Base-by-base conservation (phyloP, 805 yeast genomes). In the Candida tibetensis region DNA sequence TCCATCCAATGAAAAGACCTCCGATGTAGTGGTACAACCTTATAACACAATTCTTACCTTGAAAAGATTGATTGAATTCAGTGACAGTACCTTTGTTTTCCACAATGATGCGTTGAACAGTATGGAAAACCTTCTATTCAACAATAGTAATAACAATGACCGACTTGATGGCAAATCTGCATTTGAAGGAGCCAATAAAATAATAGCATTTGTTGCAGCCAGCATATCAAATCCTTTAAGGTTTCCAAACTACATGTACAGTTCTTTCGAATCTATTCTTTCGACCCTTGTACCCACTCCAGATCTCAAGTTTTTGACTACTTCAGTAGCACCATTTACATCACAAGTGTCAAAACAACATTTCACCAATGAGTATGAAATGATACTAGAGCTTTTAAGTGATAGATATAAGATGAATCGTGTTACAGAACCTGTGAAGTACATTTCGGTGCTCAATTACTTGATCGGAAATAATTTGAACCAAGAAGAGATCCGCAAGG, bases 21-120 rank as follows among this genome's bases (percentile, higher is more conserved):
- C 95, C 1, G 98, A 91, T 51, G 97, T 90, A n/a, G 98, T 95
- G 14, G 96, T 95, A 4, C 98, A 93, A 57, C 98, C 99, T 0
- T 93, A 93, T 62, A 93, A 93, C 58, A 82, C 95, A 0, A 72
- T 93, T 15, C 64, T 93, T 37, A 82, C 99, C 0, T 69, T 95
- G 49, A 79, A 81, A 56, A 67, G 98, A 48, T 70, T 93, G 43
- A 82, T 87, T 4, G 93, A 88, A 47, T 77, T 77, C 51, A 85
- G 96, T 30, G 96, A 93, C 58, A 82, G 88, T 2, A 82, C 86
- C 30, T 72, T 88, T n/a, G 93, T 91, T 4, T 83, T 90, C 53
- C 98, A 93, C 57, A 93, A 93, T 60, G 87, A 84, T 44, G 90
- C 97, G 0, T 63, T 93, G 36, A 71, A 81, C 50, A 68, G 81